phyloP scores from a whole-genome alignment of 176 grass and related monocot genomes.

The Carex cristatella region DNA sequence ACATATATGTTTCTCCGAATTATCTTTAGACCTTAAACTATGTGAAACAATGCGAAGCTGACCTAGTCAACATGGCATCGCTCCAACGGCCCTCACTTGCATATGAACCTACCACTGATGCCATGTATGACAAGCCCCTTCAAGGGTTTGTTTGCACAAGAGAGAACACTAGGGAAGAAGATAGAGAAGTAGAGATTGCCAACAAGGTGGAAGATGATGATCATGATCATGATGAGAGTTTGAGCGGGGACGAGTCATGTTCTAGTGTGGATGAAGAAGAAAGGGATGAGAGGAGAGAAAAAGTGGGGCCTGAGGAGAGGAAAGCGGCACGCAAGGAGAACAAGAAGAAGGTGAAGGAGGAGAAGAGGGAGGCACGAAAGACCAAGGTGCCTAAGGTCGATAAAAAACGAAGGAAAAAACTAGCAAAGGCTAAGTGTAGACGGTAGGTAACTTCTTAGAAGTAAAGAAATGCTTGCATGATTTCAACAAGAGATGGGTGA shows the following conservation, averaged over 20 bases:
- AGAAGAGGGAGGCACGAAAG: conserved; percentile 73
- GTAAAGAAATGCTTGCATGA: background rate
- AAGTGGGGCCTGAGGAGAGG: conserved; percentile 61
- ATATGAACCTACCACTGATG: conserved; percentile 63
- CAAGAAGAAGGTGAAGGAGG: conserved; percentile 92
- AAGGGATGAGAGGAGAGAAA: conserved; percentile 35
- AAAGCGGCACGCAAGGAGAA: conserved; percentile 71
- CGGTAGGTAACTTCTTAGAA: conserved; percentile 31
- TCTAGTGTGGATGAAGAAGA: conserved; percentile 37
- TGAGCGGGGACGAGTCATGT: conserved; percentile 29
- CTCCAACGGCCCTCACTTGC: conserved; percentile 57
- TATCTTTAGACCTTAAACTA: conserved; percentile 51
- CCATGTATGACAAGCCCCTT: conserved; percentile 69
- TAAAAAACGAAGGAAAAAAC: conserved; percentile 89
- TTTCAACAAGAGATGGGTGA: background rate
- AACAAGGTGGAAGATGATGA: conserved; percentile 16
- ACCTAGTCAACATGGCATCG: conserved; percentile 68
- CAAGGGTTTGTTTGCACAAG: conserved; percentile 56
- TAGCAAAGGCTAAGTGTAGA: conserved; percentile 88
- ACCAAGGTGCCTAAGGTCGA: conserved; percentile 68
- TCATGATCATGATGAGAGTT: conserved; percentile 16
- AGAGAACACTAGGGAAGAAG: conserved; percentile 27
- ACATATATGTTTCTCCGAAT: background rate
- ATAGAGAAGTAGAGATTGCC: conserved; percentile 10
- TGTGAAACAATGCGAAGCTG: conserved; percentile 81